Conservation (phyloP, 2,329 filamentous ascomycete species). For the Nigrograna mackinnonii region DNA sequence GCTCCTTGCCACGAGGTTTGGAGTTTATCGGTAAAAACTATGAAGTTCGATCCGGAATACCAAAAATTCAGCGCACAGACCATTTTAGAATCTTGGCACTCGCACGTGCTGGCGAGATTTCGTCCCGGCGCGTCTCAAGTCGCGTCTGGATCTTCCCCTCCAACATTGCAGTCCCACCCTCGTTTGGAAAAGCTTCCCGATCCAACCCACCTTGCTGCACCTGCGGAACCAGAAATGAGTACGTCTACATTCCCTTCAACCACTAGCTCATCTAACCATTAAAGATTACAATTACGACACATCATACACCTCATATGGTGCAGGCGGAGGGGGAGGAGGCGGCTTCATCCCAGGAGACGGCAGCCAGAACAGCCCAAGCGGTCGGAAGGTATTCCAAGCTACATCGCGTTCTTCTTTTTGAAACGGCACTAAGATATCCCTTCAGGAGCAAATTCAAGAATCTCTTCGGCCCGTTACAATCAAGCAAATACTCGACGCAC, state of each 20-base stretch:
- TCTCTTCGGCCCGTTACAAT: slow-evolving; percentile 92
- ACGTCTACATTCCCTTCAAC: too few species aligned
- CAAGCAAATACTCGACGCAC: slow-evolving; percentile 86
- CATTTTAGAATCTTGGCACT: slow-evolving; percentile 27
- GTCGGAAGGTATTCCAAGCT: slow-evolving; percentile 25
- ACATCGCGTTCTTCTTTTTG: too few species aligned
- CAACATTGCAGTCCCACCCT: too few species aligned
- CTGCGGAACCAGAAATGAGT: too few species aligned
- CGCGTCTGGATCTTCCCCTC: not conserved
- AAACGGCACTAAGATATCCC: too few species aligned
- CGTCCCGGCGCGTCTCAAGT: slow-evolving; percentile 20
- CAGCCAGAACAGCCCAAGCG: slow-evolving; percentile 49
- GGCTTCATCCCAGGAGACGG: slow-evolving; percentile 62
- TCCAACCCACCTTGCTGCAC: too few species aligned
- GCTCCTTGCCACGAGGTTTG: too few species aligned
- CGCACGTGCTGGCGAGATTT: slow-evolving; percentile 24
- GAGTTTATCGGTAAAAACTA: too few species aligned
- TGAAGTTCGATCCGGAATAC: too few species aligned
- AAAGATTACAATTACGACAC: slow-evolving; percentile 46
- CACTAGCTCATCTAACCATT: slow-evolving; percentile 13
- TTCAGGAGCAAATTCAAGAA: slow-evolving; percentile 72
- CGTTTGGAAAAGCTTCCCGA: too few species aligned
- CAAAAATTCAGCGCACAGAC: slow-evolving; percentile 26
- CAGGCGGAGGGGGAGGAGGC: slow-evolving; percentile 59
- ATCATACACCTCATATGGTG: slow-evolving; percentile 61